Conservation (phyloP, 345 rosid species). For the Salix brachista region DNA sequence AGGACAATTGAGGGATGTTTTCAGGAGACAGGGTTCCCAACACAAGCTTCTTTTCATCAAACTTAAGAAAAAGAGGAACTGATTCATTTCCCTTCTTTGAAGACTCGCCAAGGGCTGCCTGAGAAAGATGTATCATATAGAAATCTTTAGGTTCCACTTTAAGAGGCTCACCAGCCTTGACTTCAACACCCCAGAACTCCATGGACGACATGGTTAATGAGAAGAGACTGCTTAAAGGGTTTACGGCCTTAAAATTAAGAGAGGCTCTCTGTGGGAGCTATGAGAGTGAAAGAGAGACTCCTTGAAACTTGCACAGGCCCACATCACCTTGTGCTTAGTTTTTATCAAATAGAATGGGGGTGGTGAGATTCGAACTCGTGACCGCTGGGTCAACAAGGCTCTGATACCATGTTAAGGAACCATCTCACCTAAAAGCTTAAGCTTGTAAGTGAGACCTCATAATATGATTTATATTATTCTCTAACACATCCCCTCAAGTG, state of each 20-base stretch:
- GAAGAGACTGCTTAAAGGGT: not conserved
- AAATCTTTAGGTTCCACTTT: constrained; percentile 32
- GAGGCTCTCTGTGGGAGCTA: not conserved
- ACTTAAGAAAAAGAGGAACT: constrained; percentile 41
- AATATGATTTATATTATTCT: no score
- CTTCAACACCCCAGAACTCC: constrained; percentile 49
- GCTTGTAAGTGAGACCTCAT: no score
- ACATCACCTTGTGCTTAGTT: no score
- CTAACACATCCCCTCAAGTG: no score
- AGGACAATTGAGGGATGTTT: constrained; percentile 46
- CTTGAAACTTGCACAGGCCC: no score
- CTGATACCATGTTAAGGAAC: no score
- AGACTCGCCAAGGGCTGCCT: constrained; percentile 64
- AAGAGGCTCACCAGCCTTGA: constrained; percentile 52
- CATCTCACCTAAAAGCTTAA: no score
- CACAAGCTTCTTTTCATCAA: constrained; percentile 39
- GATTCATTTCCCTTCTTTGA: constrained; percentile 39
- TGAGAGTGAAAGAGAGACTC: not conserved
- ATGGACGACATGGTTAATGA: constrained; percentile 8
- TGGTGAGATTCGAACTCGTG: no score
- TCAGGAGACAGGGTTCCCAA: constrained; percentile 55
- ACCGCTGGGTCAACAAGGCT: no score
- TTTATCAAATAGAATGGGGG: no score
- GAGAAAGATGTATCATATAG: constrained; percentile 44
- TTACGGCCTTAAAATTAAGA: not conserved